Evolutionary conservation across 306 rosid species (phyloP).

Genomic region (Quercus mongolica): DNA sequence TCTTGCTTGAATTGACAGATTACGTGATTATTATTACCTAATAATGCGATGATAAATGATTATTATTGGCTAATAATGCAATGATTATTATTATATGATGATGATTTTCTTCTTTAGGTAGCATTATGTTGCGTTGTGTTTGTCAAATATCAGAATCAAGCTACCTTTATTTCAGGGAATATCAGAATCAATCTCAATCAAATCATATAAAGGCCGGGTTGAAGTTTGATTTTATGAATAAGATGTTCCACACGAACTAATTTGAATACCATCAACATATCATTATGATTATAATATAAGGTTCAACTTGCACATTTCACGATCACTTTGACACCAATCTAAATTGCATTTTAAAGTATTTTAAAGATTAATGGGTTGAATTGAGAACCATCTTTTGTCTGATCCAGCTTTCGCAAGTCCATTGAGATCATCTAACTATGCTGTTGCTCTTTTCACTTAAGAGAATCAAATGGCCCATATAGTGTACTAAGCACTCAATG

Average conservation of each 20-base stretch:
- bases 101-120: slow-evolving; percentile 8
- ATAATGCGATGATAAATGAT: slow-evolving; percentile 8
- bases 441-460: background rate
- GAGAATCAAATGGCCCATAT: background rate
- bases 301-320: slow-evolving; percentile 27
- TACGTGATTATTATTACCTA: background rate
- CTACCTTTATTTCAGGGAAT: slow-evolving; percentile 4
- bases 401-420: slow-evolving; percentile 38
- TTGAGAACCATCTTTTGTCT: slow-evolving; percentile 7
- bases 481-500: background rate
- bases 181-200: slow-evolving; percentile 44
- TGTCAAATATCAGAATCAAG: slow-evolving; percentile 38
- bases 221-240: slow-evolving; percentile 32
- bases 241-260: slow-evolving; percentile 35
- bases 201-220: slow-evolving; percentile 21
- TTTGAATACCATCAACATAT: slow-evolving; percentile 28
- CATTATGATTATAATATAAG: slow-evolving; percentile 29
- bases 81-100: background rate
- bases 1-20: slow-evolving; percentile 14
- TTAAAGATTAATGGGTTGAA: background rate
- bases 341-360: background rate
- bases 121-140: slow-evolving; percentile 22
- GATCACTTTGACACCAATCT: slow-evolving; percentile 19
- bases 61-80: slow-evolving; percentile 11
- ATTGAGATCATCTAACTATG: background rate